Base-by-base conservation (phyloP, 768 basidiomycete species). In the Leccinum disarticulatum region DNA sequence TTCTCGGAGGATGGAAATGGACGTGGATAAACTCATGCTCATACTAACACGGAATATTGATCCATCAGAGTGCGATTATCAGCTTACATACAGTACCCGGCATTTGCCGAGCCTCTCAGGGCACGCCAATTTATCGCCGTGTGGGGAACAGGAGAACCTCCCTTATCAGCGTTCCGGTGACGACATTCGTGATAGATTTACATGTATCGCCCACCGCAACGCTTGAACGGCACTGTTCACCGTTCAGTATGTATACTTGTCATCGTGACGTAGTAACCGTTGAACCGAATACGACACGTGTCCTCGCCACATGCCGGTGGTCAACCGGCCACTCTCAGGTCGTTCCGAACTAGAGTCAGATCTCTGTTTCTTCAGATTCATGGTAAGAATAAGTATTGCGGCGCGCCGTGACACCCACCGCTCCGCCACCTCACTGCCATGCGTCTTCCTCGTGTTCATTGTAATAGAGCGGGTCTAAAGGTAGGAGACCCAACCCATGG, bases 251-350 rank as follows among this genome's bases (percentile, higher is more conserved):
- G n/a, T 15, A 22, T 22, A 6, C 7, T 25, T 41, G 43, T 46
- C 27, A 22, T 30, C 15, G 27, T 47, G 52, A 43, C 46, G 27
- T 19, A 49, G 54, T 55, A 46, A 36, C 30, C 17, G 3, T 17
- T 17, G 14, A 55, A 54, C 52, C 31, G 3, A 31, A 27, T 10
- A 30, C 30, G 50, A 49, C 52, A 56, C 63, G 62, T 70, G 57
- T 52, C 57, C 54, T 61, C 27, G 65, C 69, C 69, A 70, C 62
- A 60, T 35, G 35, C 38, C 54, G 36, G 46, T 31, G 28, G 43
- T 31, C 28, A 33, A 33, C 33, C 33, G 13, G 33, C 13, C 13
- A 25, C 61, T 56, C 56, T 52, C 52, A n/a, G 17, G 9, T 31
- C 54, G 31, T 19, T 50, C 59, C 62, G 54, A 52, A 36, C 5